Conservation (phyloP, 768 basidiomycete species). For the Suillus americanus region DNA sequence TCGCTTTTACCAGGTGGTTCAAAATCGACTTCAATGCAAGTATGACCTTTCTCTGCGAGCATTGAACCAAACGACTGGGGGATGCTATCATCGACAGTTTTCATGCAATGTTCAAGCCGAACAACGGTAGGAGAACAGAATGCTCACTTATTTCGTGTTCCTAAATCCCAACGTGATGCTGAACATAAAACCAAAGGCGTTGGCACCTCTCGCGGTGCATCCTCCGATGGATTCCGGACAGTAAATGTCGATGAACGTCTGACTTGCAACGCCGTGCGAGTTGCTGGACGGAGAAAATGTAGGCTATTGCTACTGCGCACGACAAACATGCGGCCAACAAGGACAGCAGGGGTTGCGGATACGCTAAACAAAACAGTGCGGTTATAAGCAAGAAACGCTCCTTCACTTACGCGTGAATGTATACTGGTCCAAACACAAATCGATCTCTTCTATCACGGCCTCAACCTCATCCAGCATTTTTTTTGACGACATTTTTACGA, state of each 20-base stretch:
- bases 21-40: conserved; percentile 45
- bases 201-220: conserved; percentile 46
- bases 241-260: conserved; percentile 33
- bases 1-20: conserved; percentile 18
- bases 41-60: conserved; percentile 50
- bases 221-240: conserved; percentile 37
- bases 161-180: conserved; percentile 42
- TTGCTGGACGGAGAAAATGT: not conserved
- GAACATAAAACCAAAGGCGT: conserved; percentile 57
- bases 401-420: not conserved
- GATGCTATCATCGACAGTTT: conserved; percentile 28
- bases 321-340: not conserved
- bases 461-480: conserved; percentile 70
- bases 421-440: not conserved
- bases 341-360: not conserved
- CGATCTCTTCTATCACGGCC: conserved; percentile 28
- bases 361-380: not conserved
- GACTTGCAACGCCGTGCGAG: not conserved
- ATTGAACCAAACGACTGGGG: conserved; percentile 32
- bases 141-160: conserved; percentile 39
- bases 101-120: not conserved
- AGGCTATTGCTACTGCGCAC: not conserved
- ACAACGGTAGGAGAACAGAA: not conserved
- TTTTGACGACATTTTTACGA: conserved; percentile 92
- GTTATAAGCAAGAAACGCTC: not conserved